Evolutionary conservation across 345 rosid species (phyloP).

Genomic region (Lepidium sativum): DNA sequence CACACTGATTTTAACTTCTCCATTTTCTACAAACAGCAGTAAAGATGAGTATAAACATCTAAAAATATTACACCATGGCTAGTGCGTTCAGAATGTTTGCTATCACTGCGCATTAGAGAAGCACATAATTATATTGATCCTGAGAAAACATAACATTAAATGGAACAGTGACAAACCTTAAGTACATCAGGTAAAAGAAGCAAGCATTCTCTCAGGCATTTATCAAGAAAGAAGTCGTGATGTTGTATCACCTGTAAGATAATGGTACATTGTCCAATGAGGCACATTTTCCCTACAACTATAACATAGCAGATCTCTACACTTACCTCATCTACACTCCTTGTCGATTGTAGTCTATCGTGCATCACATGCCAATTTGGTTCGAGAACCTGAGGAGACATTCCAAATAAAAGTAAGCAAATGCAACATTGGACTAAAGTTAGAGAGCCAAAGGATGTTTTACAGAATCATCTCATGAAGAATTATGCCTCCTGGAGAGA

Average conservation of each 20-base stretch:
- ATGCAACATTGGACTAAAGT: background rate
- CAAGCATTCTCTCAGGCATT: conserved; percentile 88
- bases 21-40: conserved; percentile 66
- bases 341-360: conserved; percentile 60
- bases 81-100: background rate
- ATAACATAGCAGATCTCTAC: background rate
- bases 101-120: background rate
- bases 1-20: no score
- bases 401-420: conserved; percentile 4
- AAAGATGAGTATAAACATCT: background rate
- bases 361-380: conserved; percentile 97
- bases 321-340: conserved; percentile 83
- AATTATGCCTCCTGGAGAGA: background rate
- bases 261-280: conserved; percentile 8
- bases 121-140: background rate
- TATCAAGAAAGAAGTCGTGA: conserved; percentile 88
- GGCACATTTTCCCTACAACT: background rate
- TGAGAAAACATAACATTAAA: background rate
- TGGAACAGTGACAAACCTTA: conserved; percentile 46
- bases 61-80: background rate
- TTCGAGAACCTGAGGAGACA: conserved; percentile 71
- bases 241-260: conserved; percentile 69
- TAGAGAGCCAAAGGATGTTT: background rate
- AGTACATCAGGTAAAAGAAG: conserved; percentile 90
- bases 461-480: background rate